Conservation (phyloP, 2,329 filamentous ascomycete species). For the Alternaria rosae region DNA sequence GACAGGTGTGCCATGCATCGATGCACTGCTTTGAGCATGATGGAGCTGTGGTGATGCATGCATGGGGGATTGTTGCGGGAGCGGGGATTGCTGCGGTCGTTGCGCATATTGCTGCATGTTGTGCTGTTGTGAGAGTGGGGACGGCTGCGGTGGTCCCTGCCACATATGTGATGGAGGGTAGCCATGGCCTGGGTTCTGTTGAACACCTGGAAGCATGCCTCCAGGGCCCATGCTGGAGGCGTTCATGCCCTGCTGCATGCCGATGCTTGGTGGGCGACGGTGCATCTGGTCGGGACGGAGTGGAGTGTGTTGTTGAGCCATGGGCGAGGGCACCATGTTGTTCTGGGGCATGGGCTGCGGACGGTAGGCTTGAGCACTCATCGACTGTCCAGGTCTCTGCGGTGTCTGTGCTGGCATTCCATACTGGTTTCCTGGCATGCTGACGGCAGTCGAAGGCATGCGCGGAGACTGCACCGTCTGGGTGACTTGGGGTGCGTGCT, state of each 20-base stretch:
- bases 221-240: slow-evolving; percentile 45
- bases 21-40: slow-evolving; percentile 52
- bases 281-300: slow-evolving; percentile 69
- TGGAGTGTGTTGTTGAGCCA: slow-evolving; percentile 72
- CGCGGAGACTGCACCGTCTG: slow-evolving; percentile 58
- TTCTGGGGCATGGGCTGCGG: slow-evolving; percentile 75
- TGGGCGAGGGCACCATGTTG: slow-evolving; percentile 74
- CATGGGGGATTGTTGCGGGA: slow-evolving; percentile 59
- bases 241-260: slow-evolving; percentile 15
- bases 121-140: slow-evolving; percentile 57
- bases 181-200: slow-evolving; percentile 54
- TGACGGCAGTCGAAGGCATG: slow-evolving; percentile 66
- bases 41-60: slow-evolving; percentile 59
- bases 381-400: slow-evolving; percentile 67
- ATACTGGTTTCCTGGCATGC: slow-evolving; percentile 64
- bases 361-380: slow-evolving; percentile 71
- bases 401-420: slow-evolving; percentile 64
- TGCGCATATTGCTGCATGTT: slow-evolving; percentile 56
- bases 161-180: slow-evolving; percentile 59
- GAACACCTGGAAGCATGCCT: slow-evolving; percentile 50
- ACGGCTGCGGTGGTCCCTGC: slow-evolving; percentile 58
- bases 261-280: slow-evolving; percentile 67
- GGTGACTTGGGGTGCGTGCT: slow-evolving; percentile 50
- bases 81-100: slow-evolving; percentile 52
- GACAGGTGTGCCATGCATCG: slow-evolving; percentile 53